These are phyloP conservation scores for Xylaria telfairii DNA, from an alignment of 495 filamentous ascomycete species.

Conservation along the genomic window DNA sequence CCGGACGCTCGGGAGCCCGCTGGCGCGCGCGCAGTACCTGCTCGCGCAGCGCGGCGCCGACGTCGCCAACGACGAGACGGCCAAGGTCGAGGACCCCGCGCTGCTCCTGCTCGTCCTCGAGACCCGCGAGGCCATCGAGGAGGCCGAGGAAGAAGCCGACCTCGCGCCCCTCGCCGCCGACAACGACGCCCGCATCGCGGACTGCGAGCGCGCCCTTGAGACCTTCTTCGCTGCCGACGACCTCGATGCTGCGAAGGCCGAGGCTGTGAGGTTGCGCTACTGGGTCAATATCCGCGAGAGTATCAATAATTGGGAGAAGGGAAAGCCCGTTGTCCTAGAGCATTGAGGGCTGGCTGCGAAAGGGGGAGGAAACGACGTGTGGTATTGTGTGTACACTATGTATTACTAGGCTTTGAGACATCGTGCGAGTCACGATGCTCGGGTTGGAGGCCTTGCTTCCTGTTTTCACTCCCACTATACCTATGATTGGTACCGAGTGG, in stretches of 20 bases:
- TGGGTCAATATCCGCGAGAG: conserved; percentile 89
- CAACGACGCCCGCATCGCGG: conserved; percentile 71
- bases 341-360: conserved; percentile 51
- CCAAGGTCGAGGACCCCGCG: conserved; percentile 71
- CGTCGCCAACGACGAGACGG: conserved; percentile 75
- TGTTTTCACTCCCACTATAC: background rate
- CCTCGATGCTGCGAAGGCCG: conserved; percentile 66
- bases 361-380: background rate
- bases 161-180: conserved; percentile 63
- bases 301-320: conserved; percentile 80
- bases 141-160: conserved; percentile 67
- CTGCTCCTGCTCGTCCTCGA: conserved; percentile 90
- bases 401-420: background rate
- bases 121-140: conserved; percentile 83
- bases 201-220: conserved; percentile 64
- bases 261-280: conserved; percentile 82
- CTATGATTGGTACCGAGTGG: background rate
- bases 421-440: background rate
- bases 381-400: background rate
- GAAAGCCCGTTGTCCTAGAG: conserved; percentile 68
- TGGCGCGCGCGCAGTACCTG: conserved; percentile 84
- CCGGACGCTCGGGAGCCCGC: conserved; percentile 75
- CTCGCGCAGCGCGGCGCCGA: conserved; percentile 74
- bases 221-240: conserved; percentile 70
- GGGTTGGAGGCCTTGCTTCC: background rate